These are phyloP conservation scores for Cymbopogon flexuosus DNA, from an alignment of 202 grass and related monocot species.

Conservation along the genomic window DNA sequence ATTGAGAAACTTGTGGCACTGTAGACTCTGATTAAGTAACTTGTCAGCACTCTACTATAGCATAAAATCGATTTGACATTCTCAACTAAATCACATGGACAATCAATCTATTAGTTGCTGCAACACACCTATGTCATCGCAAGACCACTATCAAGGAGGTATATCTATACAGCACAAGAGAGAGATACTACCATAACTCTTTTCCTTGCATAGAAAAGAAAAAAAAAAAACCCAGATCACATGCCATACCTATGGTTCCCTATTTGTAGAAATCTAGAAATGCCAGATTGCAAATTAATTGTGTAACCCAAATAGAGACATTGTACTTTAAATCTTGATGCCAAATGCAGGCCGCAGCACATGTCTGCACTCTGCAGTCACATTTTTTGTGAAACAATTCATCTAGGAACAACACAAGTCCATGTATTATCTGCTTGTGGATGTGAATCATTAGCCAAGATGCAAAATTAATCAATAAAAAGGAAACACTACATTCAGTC, in stretches of 20 bases:
- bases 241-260: background rate
- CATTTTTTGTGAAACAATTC: background rate
- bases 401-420: background rate
- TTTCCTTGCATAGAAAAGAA: too few relatives aligned
- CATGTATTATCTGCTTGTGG: background rate
- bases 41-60: background rate
- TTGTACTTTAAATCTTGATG: background rate
- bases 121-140: background rate
- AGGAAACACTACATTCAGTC: background rate
- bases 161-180: background rate
- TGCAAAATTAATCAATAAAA: background rate
- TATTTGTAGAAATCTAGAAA: background rate
- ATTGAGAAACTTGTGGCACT: background rate
- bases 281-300: background rate
- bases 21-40: background rate
- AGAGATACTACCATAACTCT: background rate
- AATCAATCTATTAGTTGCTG: background rate
- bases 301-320: background rate
- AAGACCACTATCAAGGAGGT: background rate
- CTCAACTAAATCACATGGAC: background rate
- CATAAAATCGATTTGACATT: background rate
- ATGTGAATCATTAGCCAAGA: background rate
- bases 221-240: background rate
- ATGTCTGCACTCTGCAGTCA: background rate
- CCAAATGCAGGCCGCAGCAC: background rate